These are phyloP conservation scores for Paecilomyces variotii DNA, from an alignment of 2,329 filamentous ascomycete species.

Conservation along the genomic window DNA sequence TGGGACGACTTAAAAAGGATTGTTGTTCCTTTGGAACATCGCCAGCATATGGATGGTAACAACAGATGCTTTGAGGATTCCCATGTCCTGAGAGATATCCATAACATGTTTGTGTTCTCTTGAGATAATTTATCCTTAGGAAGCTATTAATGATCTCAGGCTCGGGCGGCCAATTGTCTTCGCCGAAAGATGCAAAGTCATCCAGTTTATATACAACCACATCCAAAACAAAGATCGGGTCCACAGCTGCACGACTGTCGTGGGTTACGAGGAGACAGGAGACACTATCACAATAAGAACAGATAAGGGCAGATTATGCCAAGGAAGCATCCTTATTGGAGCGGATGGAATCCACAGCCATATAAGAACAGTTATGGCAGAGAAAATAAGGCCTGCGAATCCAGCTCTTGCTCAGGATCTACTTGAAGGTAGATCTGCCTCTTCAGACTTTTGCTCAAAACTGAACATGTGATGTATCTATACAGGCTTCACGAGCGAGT, in stretches of 20 bases:
- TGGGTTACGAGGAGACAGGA: constrained; percentile 6
- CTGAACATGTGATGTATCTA: background rate
- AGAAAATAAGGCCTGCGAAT: constrained; percentile 4
- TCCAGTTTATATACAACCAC: constrained; percentile 10
- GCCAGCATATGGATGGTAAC: background rate
- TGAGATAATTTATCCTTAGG: background rate
- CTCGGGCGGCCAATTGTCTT: constrained; percentile 11
- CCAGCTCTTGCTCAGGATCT: background rate
- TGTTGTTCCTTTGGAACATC: background rate
- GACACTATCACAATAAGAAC: constrained; percentile 20
- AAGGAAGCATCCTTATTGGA: constrained; percentile 28
- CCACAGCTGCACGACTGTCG: constrained; percentile 3
- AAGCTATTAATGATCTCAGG: background rate
- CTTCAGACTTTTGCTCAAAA: background rate
- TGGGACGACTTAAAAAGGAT: background rate
- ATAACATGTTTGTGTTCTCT: background rate
- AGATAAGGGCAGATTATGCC: constrained; percentile 22
- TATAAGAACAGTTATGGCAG: constrained; percentile 23
- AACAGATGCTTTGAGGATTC: background rate
- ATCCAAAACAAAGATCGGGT: constrained; percentile 9
- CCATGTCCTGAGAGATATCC: background rate
- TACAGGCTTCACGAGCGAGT: constrained; percentile 12
- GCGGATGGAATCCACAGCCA: constrained; percentile 35
- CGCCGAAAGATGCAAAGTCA: constrained; percentile 11
- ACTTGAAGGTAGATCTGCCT: constrained; percentile 1